Conservation (phyloP, 768 basidiomycete genomes). For the Chalciporus chontae region DNA sequence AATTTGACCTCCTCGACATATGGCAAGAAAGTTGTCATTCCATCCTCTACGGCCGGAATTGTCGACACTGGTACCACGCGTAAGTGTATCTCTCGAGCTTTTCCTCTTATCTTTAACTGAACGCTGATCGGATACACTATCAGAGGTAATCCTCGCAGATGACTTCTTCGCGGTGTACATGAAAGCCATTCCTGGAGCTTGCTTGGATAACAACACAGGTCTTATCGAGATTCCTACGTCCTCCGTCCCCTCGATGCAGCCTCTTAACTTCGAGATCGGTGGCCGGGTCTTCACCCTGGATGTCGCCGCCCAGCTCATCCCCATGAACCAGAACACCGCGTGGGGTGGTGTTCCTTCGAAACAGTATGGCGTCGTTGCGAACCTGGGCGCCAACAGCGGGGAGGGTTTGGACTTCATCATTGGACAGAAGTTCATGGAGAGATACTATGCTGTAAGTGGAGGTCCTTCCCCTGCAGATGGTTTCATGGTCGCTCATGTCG, state of each 20-base stretch:
- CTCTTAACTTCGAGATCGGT: slow-evolving; percentile 12
- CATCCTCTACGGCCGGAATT: slow-evolving; percentile 23
- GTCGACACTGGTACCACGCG: slow-evolving; percentile 29
- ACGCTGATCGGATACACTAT: neutral
- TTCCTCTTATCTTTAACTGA: neutral
- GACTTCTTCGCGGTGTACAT: slow-evolving; percentile 18
- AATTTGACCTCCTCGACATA: slow-evolving; percentile 20
- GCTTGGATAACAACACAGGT: slow-evolving; percentile 1
- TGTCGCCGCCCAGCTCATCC: slow-evolving; percentile 14
- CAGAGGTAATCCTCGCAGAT: slow-evolving; percentile 23
- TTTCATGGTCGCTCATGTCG: neutral
- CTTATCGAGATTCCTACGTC: slow-evolving; percentile 12
- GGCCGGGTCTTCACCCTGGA: slow-evolving; percentile 7
- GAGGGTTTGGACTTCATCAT: slow-evolving; percentile 14
- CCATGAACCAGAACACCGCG: slow-evolving; percentile 5
- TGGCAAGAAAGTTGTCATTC: slow-evolving; percentile 13
- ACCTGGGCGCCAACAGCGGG: neutral
- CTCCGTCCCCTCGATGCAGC: slow-evolving; percentile 10
- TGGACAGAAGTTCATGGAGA: slow-evolving; percentile 19
- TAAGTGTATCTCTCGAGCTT: slow-evolving; percentile 1
- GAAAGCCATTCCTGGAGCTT: slow-evolving; percentile 12
- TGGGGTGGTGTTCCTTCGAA: slow-evolving; percentile 5
- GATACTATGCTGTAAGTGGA: slow-evolving; percentile 12
- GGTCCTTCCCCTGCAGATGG: neutral
- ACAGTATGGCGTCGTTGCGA: slow-evolving; percentile 10